Evolutionary conservation across 2,329 filamentous ascomycete genomes (phyloP).

Genomic region (Rhynchosporium secalis): DNA sequence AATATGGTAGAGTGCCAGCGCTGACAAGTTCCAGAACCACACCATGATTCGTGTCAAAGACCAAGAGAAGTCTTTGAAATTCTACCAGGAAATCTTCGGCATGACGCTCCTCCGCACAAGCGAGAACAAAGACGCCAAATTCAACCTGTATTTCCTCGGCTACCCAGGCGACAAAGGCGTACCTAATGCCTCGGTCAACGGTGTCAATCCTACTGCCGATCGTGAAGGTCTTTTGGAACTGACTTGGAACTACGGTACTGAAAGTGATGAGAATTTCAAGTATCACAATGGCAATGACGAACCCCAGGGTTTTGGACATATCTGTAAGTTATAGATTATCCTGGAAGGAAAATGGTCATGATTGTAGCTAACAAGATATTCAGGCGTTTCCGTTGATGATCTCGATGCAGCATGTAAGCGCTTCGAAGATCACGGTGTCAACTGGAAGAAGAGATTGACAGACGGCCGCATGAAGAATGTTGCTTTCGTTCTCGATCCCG

Average conservation of each 20-base stretch:
- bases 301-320: constrained; percentile 92
- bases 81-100: constrained; percentile 83
- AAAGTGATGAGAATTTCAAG: constrained; percentile 78
- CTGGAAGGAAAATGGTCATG: not conserved
- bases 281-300: constrained; percentile 93
- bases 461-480: constrained; percentile 93
- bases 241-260: constrained; percentile 81
- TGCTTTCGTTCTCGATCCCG: constrained; percentile 86
- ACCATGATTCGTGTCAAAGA: constrained; percentile 96
- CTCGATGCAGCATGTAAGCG: constrained; percentile 83
- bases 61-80: constrained; percentile 69
- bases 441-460: constrained; percentile 94
- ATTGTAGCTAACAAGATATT: constrained; percentile 17
- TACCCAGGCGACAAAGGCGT: constrained; percentile 63
- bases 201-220: constrained; percentile 59
- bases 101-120: constrained; percentile 77
- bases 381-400: constrained; percentile 80
- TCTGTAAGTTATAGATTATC: constrained; percentile 59
- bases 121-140: constrained; percentile 69
- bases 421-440: constrained; percentile 78
- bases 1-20: not conserved
- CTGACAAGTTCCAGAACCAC: constrained; percentile 61
- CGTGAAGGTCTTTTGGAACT: constrained; percentile 86
- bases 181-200: constrained; percentile 54
- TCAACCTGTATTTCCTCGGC: constrained; percentile 91